Evolutionary conservation across 2,329 filamentous ascomycete species (phyloP).

Genomic region (Reticulascus tulasneorum): DNA sequence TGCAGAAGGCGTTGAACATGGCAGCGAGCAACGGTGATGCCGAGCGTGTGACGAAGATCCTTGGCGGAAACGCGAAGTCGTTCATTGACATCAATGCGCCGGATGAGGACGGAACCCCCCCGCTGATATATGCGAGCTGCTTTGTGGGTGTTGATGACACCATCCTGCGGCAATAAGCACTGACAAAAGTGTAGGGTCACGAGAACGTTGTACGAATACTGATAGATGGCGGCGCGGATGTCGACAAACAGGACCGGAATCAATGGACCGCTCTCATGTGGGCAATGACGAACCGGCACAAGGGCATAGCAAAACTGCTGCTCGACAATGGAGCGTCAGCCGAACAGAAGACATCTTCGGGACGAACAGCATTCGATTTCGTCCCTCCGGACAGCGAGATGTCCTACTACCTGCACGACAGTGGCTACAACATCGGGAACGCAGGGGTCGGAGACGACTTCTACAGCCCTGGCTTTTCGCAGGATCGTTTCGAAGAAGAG

Average conservation of each 20-base stretch:
- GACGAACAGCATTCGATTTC: conserved; percentile 93
- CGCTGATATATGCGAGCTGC: conserved; percentile 94
- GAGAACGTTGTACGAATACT: conserved; percentile 81
- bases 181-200: conserved; percentile 60
- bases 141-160: conserved; percentile 60
- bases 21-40: conserved; percentile 95
- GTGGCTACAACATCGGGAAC: conserved; percentile 84
- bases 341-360: conserved; percentile 90
- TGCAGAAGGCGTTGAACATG: conserved; percentile 90
- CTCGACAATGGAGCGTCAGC: conserved; percentile 93
- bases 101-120: conserved; percentile 94
- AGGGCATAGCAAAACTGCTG: conserved; percentile 87
- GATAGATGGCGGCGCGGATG: conserved; percentile 78
- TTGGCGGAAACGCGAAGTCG: conserved; percentile 67
- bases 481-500: conserved; percentile 94
- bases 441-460: conserved; percentile 86
- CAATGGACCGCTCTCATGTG: conserved; percentile 99
- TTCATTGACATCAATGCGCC: conserved; percentile 82
- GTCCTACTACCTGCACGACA: conserved; percentile 90
- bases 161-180: background rate
- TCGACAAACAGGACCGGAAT: conserved; percentile 92
- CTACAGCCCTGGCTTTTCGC: conserved; percentile 85
- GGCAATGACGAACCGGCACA: conserved; percentile 98
- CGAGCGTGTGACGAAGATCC: conserved; percentile 70
- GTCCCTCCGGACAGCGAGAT: conserved; percentile 94